Base-by-base conservation (phyloP, 192 early-diverging fungal genomes). In the Umbelopsis vinacea region DNA sequence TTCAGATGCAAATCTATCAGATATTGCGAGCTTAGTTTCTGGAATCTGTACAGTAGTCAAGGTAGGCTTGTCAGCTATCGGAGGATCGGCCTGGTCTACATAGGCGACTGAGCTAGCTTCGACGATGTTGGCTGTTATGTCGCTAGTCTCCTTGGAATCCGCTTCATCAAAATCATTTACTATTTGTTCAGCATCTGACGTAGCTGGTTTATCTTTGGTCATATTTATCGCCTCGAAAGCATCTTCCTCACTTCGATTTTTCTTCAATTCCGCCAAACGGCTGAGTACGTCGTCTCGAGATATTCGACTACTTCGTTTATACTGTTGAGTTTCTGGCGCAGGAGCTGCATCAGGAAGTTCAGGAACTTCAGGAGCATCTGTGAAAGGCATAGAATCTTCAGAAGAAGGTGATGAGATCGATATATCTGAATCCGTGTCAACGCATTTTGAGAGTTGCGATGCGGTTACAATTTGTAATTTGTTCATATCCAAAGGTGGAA, bases 381-480 rank as follows among this genome's bases (percentile, higher is more conserved):
- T 37, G 33, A 63, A 63, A 37, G 57, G 57, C 33, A 63, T 38
- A 37, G 57, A 63, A 17, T 63, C 57, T 15, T 63, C 57, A 12
- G 57, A 63, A 37, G 57, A 63, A 1, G 57, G 57, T 29, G 57
- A 63, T 35, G 57, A 63, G 33, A 63, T 29, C 5, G 57, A 63
- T 5, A 63, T 63, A 63, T 63, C 57, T 6, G 57, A 63, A 37
- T 63, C 57, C 35, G 57, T 63, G 33, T 63, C 57, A 17, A 63
- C 33, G n/a, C 57, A 63, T 37, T 63, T 63, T 8, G 57, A 63
- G 12, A 63, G 17, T 9, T 63, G 33, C 19, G 26, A 37, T 63
- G 57, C 35, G 23, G 57, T 63, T 17, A 63, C 57, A 35, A 63
- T 63, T 6, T 63, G 29, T 14, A 63, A 29, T 19, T 63, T 63